Evolutionary conservation across 148 eudicot species (phyloP).

Genomic region (Arctostaphylos glauca): DNA sequence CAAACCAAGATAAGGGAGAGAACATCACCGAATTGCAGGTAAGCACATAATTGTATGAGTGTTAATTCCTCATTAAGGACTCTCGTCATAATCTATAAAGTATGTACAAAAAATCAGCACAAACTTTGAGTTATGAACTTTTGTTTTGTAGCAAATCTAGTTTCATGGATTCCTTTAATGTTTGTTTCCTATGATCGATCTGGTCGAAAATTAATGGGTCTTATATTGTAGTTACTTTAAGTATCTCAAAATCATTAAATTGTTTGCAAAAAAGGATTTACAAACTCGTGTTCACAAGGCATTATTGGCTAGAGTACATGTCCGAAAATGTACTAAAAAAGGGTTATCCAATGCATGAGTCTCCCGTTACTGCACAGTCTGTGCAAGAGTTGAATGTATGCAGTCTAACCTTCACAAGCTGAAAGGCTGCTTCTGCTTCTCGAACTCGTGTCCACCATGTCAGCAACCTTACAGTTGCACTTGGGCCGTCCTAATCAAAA

Average conservation of each 20-base stretch:
- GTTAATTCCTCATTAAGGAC: not conserved
- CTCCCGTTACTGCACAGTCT: too few relatives aligned
- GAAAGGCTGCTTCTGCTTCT: too few relatives aligned
- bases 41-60: not conserved
- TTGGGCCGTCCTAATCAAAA: too few relatives aligned
- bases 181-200: not conserved
- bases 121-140: not conserved
- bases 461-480: too few relatives aligned
- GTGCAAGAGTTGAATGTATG: too few relatives aligned
- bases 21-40: not conserved
- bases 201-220: not conserved
- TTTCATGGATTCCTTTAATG: too few relatives aligned
- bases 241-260: not conserved
- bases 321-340: too few relatives aligned
- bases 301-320: not conserved
- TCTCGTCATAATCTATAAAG: not conserved
- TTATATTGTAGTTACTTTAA: too few relatives aligned
- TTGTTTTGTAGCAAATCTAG: not conserved
- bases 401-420: too few relatives aligned
- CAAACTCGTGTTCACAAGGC: not conserved
- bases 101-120: not conserved
- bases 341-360: too few relatives aligned
- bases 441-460: too few relatives aligned
- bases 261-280: not conserved
- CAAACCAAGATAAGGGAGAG: not conserved